phyloP scores from a whole-genome alignment of 2,329 filamentous ascomycete species.

The Fusarium neocosmosporiellum region DNA sequence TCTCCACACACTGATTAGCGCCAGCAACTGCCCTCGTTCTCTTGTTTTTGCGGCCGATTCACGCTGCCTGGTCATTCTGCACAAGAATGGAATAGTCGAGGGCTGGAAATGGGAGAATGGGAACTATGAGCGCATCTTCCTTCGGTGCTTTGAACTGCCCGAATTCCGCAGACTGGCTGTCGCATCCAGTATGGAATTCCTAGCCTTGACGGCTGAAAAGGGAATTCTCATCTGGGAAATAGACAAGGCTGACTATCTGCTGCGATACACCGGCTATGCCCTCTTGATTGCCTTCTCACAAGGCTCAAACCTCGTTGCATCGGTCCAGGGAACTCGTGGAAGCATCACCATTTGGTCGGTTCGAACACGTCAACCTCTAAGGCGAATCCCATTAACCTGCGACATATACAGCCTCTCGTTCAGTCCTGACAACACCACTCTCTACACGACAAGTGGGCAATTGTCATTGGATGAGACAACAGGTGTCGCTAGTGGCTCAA shows the following conservation, averaged over 20 bases:
- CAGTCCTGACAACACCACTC: neutral
- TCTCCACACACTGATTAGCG: neutral
- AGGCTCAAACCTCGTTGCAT: neutral
- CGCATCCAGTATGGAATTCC: neutral
- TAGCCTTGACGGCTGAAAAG: neutral
- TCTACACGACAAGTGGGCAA: neutral
- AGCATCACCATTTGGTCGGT: neutral
- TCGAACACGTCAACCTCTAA: neutral
- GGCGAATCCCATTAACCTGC: neutral
- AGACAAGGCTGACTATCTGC: neutral
- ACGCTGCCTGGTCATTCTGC: neutral
- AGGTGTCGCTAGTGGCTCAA: neutral
- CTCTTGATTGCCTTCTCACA: neutral
- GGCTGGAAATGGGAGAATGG: neutral
- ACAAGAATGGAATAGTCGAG: neutral
- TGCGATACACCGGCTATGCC: neutral
- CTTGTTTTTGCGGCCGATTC: neutral
- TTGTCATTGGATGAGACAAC: neutral
- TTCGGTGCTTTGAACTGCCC: neutral
- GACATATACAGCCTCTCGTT: neutral
- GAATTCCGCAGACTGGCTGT: neutral
- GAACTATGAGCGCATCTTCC: neutral
- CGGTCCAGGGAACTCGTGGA: neutral
- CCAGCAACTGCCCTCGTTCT: neutral
- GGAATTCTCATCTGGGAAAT: neutral